Conservation (phyloP, 2,329 filamentous ascomycete species). For the Aspergillus fumigatus region DNA sequence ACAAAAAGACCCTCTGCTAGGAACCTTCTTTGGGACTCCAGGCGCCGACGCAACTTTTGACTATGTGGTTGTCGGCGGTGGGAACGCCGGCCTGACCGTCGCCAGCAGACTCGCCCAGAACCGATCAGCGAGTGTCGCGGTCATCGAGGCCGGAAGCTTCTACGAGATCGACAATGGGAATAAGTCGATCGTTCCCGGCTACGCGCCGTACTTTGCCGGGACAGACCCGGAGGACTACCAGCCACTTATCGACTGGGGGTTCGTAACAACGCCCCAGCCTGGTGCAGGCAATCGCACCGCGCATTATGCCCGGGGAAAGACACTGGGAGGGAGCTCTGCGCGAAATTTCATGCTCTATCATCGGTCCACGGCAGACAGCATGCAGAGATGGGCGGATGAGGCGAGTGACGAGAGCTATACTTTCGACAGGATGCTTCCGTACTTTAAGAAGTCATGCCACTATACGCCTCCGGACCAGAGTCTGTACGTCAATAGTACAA, state of each 20-base stretch:
- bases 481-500: conserved; percentile 21
- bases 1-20: conserved; percentile 11
- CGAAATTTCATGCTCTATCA: conserved; percentile 25
- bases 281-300: conserved; percentile 6
- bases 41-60: conserved; percentile 20
- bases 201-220: conserved; percentile 17
- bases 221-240: conserved; percentile 18
- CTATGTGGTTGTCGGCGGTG: conserved; percentile 24
- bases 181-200: conserved; percentile 21
- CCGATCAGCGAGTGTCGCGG: conserved; percentile 21
- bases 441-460: conserved; percentile 21
- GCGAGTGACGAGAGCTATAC: conserved; percentile 31
- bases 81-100: conserved; percentile 22
- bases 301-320: conserved; percentile 26
- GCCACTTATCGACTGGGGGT: conserved; percentile 24
- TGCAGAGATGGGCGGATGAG: conserved; percentile 33
- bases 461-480: conserved; percentile 23
- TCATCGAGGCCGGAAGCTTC: conserved; percentile 30
- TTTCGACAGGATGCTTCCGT: conserved; percentile 24
- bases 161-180: conserved; percentile 33
- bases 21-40: conserved; percentile 20
- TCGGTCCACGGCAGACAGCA: conserved; percentile 25
- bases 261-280: conserved; percentile 19
- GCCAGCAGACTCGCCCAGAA: conserved; percentile 21
- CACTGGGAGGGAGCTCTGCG: conserved; percentile 21